These are phyloP conservation scores for Oryza meyeriana DNA, from an alignment of 176 grass and related monocot genomes.

Conservation along the genomic window DNA sequence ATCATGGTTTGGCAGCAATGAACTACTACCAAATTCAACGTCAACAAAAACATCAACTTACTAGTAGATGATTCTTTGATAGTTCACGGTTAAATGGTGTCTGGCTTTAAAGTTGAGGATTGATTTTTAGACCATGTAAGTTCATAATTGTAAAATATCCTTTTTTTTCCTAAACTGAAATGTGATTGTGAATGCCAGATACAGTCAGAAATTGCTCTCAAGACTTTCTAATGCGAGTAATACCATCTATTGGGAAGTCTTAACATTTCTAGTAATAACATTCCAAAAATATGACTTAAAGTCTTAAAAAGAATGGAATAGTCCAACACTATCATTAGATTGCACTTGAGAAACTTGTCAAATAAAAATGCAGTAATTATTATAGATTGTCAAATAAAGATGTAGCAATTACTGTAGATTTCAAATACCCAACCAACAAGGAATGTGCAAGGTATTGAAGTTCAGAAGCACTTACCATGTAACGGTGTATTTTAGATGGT, in stretches of 20 bases:
- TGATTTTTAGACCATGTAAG: too few relatives aligned
- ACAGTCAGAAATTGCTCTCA: neutral
- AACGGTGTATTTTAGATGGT: constrained; percentile 83
- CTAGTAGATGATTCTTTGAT: neutral
- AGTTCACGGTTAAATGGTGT: too few relatives aligned
- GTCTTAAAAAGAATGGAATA: neutral
- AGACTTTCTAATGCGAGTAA: neutral
- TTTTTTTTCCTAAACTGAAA: neutral
- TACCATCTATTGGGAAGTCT: neutral
- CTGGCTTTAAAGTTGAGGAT: too few relatives aligned
- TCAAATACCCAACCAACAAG: neutral
- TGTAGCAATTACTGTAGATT: neutral
- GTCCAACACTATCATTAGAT: neutral
- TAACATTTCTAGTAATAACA: neutral
- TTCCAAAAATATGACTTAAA: neutral
- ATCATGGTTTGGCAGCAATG: neutral
- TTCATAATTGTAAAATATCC: too few relatives aligned
- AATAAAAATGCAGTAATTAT: neutral
- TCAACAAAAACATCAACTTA: neutral
- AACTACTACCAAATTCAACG: constrained; percentile 13
- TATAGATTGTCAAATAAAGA: neutral
- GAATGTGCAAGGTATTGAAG: neutral
- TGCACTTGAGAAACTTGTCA: neutral
- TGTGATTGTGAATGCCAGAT: neutral
- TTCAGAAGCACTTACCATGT: constrained; percentile 58